Evolutionary conservation across 1,284 basidiomycete genomes (phyloP).

Genomic region (Melampsora larici-populina): DNA sequence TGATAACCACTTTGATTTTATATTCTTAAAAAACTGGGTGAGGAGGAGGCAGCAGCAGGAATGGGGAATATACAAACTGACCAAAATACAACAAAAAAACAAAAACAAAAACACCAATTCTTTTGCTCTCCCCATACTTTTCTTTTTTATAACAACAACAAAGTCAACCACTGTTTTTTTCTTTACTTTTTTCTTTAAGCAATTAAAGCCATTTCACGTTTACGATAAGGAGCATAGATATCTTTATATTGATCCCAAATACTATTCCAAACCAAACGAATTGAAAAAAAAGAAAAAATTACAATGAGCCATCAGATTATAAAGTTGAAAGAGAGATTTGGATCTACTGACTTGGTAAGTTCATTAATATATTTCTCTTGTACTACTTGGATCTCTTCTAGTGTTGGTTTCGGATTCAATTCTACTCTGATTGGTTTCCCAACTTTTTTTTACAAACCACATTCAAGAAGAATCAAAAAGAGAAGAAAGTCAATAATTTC

Average conservation of each 20-base stretch:
- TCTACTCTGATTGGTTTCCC: constrained; percentile 80
- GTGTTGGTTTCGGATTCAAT: constrained; percentile 71
- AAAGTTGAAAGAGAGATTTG: background rate
- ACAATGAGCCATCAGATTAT: background rate
- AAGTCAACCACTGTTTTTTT: too few species aligned
- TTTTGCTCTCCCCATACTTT: too few species aligned
- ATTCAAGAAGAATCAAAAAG: constrained; percentile 37
- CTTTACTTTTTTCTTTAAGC: constrained; percentile 45
- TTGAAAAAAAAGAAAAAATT: background rate
- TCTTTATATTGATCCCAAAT: constrained; percentile 95
- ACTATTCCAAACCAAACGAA: constrained; percentile 55
- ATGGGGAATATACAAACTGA: too few species aligned
- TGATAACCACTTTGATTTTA: too few species aligned
- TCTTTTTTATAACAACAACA: too few species aligned
- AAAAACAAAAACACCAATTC: too few species aligned
- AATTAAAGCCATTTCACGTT: constrained; percentile 50
- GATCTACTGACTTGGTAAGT: constrained; percentile 66
- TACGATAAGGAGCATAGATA: constrained; percentile 70
- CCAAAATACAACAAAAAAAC: too few species aligned
- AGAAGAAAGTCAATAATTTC: constrained; percentile 5
- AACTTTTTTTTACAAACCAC: constrained; percentile 56
- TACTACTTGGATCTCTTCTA: constrained; percentile 73
- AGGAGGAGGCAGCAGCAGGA: too few species aligned
- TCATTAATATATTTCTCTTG: constrained; percentile 89
- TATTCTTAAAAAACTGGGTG: too few species aligned